Evolutionary conservation across 257 asterid species (phyloP).

Genomic region (Forsythia viridissima): DNA sequence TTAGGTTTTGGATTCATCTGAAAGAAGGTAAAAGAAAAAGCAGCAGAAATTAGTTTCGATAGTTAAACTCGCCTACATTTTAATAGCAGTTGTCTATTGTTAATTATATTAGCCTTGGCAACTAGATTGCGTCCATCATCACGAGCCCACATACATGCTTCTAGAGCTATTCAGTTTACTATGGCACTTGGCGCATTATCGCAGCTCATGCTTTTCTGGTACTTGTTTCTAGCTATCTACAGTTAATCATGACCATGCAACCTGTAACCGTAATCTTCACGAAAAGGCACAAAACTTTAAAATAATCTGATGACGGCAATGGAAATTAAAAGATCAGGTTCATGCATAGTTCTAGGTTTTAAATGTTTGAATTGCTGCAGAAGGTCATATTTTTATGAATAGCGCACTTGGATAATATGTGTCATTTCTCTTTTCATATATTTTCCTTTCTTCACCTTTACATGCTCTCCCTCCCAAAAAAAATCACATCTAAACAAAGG

Average conservation of each 20-base stretch:
- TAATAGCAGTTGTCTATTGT: no score
- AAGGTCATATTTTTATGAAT: not conserved
- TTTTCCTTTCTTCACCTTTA: not conserved
- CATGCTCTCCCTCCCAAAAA: not conserved
- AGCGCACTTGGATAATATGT: not conserved
- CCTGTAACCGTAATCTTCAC: not conserved
- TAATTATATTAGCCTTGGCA: not conserved
- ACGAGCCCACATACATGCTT: not conserved
- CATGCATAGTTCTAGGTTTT: slow-evolving; percentile 6
- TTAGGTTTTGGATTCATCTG: slow-evolving; percentile 14
- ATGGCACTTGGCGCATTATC: not conserved
- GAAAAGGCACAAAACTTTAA: not conserved
- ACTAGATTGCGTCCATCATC: not conserved
- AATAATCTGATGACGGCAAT: not conserved
- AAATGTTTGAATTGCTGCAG: not conserved
- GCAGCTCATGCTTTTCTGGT: not conserved
- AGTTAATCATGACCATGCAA: not conserved
- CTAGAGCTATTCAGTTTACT: not conserved
- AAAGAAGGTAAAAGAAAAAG: not conserved
- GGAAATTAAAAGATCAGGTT: not conserved
- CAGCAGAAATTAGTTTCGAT: not conserved
- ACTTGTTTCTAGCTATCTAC: not conserved
- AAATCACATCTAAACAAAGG: not conserved
- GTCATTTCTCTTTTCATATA: not conserved
- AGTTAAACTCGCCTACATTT: not conserved